Conservation (phyloP, 2,329 filamentous ascomycete genomes). For the Herpotrichia juniperi region DNA sequence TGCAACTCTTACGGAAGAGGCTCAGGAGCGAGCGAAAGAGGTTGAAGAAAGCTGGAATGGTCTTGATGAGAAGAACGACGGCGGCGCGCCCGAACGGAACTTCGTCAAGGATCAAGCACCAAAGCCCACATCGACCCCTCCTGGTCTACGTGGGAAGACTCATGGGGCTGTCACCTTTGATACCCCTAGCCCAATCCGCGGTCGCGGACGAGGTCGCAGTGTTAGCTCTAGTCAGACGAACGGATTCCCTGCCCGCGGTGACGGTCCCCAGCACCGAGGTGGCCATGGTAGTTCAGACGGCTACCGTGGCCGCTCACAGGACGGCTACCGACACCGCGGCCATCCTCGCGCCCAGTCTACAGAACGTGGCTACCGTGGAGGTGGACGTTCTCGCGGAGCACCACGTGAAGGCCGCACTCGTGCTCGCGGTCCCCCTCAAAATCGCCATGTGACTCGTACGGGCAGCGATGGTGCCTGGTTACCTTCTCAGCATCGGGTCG, state of each 20-base stretch:
- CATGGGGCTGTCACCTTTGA: not conserved
- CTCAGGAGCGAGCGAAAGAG: conserved; percentile 46
- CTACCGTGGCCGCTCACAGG: not conserved
- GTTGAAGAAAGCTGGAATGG: conserved; percentile 48
- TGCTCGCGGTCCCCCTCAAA: not conserved
- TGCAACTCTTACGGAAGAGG: conserved; percentile 31
- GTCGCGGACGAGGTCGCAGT: not conserved
- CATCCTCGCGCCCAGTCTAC: not conserved
- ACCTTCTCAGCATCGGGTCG: not conserved
- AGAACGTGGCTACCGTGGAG: not conserved
- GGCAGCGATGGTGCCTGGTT: not conserved
- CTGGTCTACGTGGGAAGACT: not conserved
- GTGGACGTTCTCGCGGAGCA: not conserved
- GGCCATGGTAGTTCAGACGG: not conserved
- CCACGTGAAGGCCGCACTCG: not conserved
- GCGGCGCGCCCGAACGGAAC: conserved; percentile 35
- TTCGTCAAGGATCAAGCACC: conserved; percentile 5
- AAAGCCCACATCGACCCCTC: not conserved
- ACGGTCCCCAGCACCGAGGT: not conserved
- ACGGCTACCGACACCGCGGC: not conserved
- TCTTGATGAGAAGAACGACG: conserved; percentile 43
- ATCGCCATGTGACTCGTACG: not conserved
- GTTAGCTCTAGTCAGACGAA: not conserved
- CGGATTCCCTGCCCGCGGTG: not conserved
- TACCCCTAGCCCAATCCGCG: not conserved